Base-by-base conservation (phyloP, 1,284 basidiomycete species). In the Ustilago nuda region DNA sequence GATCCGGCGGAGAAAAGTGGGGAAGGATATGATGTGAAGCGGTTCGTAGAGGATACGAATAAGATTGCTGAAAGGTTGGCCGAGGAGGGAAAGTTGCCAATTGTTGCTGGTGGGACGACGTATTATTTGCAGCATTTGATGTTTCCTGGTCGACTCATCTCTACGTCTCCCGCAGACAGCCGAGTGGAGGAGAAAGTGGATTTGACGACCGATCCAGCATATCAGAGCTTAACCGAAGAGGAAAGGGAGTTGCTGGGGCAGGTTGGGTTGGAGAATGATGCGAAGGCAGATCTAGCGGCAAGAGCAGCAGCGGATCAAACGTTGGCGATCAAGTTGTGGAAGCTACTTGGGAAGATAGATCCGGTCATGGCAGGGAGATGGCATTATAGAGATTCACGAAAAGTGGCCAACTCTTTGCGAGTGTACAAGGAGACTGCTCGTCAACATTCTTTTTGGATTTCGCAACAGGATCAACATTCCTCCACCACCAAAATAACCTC, bases 111-210 rank as follows among this genome's bases (percentile, higher is more conserved):
- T 3, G 96, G 96, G 8, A 99, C 96, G 0, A 92, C 94, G 17
- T 99, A 99, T 86, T 99, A 97, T 91, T 92, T 97, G 23, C 96
- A 99, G 84, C 94, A 99, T 85, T 89, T 96, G 45, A 70, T 88
- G 36, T 87, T 88, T 66, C 87, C 87, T 4, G 84, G 86, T 17
- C 75, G 84, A n/a, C 75, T 87, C 46, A 79, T 85, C 19, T 71
- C 82, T n/a, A 66, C 70, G 19, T 11, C 54, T 1, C 2, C 37
- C 4, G 3, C 23, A 17, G 32, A 35, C 6, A 23, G 4, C 7
- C 32, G 35, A 2, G 43, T 9, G 9, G 45, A 43, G 11, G 61
- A 37, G 11, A 17, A 55, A 11, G 53, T 52, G 17, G 69, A 68
- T 48, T 36, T 69, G 37, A 37, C 3, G 12, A 3, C 1, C 2